phyloP scores from a whole-genome alignment of 106 monocot genomes.

The Dactylorhiza incarnata region DNA sequence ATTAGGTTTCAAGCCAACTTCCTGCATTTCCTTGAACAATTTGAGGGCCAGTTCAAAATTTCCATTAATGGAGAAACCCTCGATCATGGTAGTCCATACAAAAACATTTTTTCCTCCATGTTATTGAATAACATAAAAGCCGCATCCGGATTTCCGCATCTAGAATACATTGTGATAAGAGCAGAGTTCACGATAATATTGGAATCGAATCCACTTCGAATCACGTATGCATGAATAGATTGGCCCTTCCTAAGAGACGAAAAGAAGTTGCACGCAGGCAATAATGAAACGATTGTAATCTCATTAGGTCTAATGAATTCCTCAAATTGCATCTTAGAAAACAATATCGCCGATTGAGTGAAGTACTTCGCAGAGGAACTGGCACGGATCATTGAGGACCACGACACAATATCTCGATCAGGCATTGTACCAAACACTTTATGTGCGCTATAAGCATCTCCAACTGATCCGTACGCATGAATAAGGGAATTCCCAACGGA shows the following conservation, averaged over 20 bases:
- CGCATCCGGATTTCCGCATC: conserved; percentile 27
- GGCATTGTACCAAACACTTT: conserved; percentile 26
- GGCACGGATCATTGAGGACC: conserved; percentile 27
- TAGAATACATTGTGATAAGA: conserved; percentile 38
- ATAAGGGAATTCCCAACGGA: conserved; percentile 41
- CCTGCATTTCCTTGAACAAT: conserved; percentile 29
- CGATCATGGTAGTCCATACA: conserved; percentile 50
- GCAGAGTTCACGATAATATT: conserved; percentile 32
- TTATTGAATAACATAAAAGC: conserved; percentile 26
- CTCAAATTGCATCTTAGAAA: conserved; percentile 35
- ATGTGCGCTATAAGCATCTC: conserved; percentile 6
- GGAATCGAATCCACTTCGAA: conserved; percentile 23
- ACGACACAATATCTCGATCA: conserved; percentile 30
- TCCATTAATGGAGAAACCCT: conserved; percentile 36
- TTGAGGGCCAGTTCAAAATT: conserved; percentile 17
- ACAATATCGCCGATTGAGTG: conserved; percentile 25
- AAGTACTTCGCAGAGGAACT: conserved; percentile 12
- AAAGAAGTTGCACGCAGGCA: conserved; percentile 45
- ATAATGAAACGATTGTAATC: conserved; percentile 32
- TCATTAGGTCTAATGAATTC: conserved; percentile 33
- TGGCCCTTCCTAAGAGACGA: conserved; percentile 40
- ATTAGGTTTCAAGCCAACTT: conserved; percentile 21
- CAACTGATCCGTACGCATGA: conserved; percentile 32
- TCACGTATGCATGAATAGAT: conserved; percentile 35
- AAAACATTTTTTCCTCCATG: conserved; percentile 20